Evolutionary conservation across 1,284 basidiomycete genomes (phyloP).

Genomic region (Ceraceosorus guamensis): DNA sequence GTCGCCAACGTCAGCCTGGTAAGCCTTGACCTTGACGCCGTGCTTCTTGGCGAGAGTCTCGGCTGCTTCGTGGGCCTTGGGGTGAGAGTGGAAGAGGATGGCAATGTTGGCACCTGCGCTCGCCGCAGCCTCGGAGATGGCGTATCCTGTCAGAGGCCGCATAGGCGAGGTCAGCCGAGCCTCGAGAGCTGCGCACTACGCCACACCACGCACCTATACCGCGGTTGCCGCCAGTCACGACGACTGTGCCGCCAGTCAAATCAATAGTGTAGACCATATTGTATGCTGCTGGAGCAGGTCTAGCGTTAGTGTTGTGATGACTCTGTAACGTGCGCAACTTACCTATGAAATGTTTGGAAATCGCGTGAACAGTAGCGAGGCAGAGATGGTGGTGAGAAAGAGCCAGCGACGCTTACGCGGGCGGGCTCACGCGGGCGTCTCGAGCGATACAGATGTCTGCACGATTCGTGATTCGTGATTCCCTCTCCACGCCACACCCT

Average conservation of each 20-base stretch:
- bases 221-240: constrained; percentile 55
- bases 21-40: constrained; percentile 44
- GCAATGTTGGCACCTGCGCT: constrained; percentile 46
- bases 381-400: too few relatives aligned
- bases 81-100: constrained; percentile 46
- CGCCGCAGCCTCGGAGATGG: constrained; percentile 44
- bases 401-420: too few relatives aligned
- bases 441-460: too few relatives aligned
- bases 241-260: constrained; percentile 31
- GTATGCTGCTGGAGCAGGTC: too few relatives aligned
- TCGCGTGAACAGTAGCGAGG: too few relatives aligned
- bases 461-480: too few relatives aligned
- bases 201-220: constrained; percentile 34
- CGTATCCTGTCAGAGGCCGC: too few relatives aligned
- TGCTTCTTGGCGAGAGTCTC: constrained; percentile 43
- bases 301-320: too few relatives aligned
- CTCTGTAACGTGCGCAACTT: too few relatives aligned
- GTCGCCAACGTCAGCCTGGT: constrained; percentile 48
- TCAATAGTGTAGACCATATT: constrained; percentile 23
- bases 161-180: not conserved
- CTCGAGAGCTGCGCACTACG: not conserved
- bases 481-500: too few relatives aligned
- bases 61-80: constrained; percentile 44
- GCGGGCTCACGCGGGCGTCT: too few relatives aligned
- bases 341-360: too few relatives aligned